Evolutionary conservation across 2,329 filamentous ascomycete genomes (phyloP).

Genomic region (Ophiostoma quercus): DNA sequence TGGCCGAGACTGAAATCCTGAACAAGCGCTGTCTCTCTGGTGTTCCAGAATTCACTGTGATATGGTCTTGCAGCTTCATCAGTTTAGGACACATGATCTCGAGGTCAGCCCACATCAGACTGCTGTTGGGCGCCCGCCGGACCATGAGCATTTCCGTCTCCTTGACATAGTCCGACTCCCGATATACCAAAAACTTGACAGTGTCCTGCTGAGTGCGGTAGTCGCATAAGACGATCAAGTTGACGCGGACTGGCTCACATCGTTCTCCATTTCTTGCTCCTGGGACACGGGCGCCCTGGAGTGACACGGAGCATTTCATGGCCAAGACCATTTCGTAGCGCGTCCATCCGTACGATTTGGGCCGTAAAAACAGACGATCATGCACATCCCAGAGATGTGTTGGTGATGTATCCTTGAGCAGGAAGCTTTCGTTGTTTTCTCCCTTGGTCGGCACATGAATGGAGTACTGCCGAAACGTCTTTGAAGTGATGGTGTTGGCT

Average conservation of each 20-base stretch:
- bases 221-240: slow-evolving; percentile 13
- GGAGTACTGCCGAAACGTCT: slow-evolving; percentile 13
- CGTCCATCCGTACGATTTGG: slow-evolving; percentile 20
- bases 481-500: background rate
- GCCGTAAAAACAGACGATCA: slow-evolving; percentile 23
- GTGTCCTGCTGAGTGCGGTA: background rate
- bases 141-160: slow-evolving; percentile 23
- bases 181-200: slow-evolving; percentile 7
- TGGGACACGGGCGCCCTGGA: background rate
- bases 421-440: background rate
- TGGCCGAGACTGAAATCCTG: background rate
- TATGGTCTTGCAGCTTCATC: background rate
- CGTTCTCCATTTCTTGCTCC: too few relatives aligned
- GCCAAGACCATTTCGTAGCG: slow-evolving; percentile 24
- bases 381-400: slow-evolving; percentile 23
- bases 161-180: slow-evolving; percentile 12
- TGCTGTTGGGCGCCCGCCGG: slow-evolving; percentile 18
- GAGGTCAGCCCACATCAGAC: slow-evolving; percentile 22
- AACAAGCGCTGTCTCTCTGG: background rate
- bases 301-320: slow-evolving; percentile 10
- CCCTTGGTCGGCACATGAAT: slow-evolving; percentile 18
- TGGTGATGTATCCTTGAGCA: slow-evolving; percentile 19
- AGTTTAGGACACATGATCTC: slow-evolving; percentile 11
- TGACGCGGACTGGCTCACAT: background rate
- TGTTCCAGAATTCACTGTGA: background rate